Base-by-base conservation (phyloP, 257 asterid species). In the Gynochthodes officinalis region DNA sequence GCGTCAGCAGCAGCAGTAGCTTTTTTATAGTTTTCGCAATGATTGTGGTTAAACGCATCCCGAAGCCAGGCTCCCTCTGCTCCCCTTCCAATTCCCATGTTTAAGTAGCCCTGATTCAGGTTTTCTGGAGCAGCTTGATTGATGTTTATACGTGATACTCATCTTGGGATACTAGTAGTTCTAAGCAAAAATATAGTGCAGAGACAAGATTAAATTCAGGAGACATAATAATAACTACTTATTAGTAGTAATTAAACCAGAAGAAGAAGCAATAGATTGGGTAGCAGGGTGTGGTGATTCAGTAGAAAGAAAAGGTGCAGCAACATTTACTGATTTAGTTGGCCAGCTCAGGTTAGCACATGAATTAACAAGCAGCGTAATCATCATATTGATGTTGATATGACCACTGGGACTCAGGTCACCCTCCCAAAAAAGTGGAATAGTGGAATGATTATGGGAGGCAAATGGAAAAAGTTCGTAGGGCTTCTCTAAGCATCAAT, bases 401-500 rank as follows among this genome's bases (percentile, higher is more conserved):
- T 28, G 49, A 9, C 9, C n/a, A 15, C 67, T 46, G 52, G 52
- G n/a, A n/a, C n/a, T 46, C 48, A 42, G 32, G 43, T 50, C 49
- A 32, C n/a, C 58, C 9, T 42, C 64, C 30, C 62, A 11, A 62
- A 50, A 52, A 63, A 11, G 71, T 59, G 70, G 55, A 32, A 28
- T 18, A 11, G 71, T 59, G 70, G 55, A 32, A 28, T 18, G 44
- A 28, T 43, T 43, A 55, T 39, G 43, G 55, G 44, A 50, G 52
- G 43, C 54, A 70, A 33, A 70, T 42, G 50, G 16, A 21, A 76
- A n/a, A 44, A 30, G 64, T 28, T 35, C 37, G 33, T 64, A 21
- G 52, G 58, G 46, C 57, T 60, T 42, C 73, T 28, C 37, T 64
- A n/a, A 59, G 55, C 55, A 69, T 60, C 12, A 53, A 28, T 63